phyloP scores from a whole-genome alignment of 1,139 yeast species.

The Scheffersomyces insectosa region DNA sequence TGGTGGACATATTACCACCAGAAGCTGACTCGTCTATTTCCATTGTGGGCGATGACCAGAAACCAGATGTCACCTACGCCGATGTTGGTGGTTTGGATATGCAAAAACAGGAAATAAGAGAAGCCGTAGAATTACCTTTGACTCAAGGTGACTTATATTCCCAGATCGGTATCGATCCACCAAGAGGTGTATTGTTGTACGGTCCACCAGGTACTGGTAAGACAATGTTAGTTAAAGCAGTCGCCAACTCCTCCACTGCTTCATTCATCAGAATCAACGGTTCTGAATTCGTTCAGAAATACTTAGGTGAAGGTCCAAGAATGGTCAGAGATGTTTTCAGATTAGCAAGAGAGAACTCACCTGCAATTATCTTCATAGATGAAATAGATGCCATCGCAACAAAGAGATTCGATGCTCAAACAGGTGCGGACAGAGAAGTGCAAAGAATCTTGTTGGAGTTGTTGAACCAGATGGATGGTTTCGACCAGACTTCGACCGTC shows the following conservation, averaged over 20 bases:
- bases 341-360: constrained; percentile 95
- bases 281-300: constrained; percentile 96
- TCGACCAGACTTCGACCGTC: constrained; percentile 92
- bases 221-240: constrained; percentile 98
- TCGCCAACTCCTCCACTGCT: constrained; percentile 95
- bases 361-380: constrained; percentile 93
- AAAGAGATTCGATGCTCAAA: constrained; percentile 98
- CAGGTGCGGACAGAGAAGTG: constrained; percentile 99
- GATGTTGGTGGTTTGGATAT: constrained; percentile 99
- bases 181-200: constrained; percentile 92
- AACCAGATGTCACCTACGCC: constrained; percentile 85
- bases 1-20: constrained; percentile 96
- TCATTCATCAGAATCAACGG: constrained; percentile 96
- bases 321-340: constrained; percentile 99
- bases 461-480: constrained; percentile 98
- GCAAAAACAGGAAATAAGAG: constrained; percentile 98
- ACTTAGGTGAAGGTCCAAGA: constrained; percentile 98
- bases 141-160: constrained; percentile 94
- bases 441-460: constrained; percentile 96
- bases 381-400: constrained; percentile 94
- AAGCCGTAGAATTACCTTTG: constrained; percentile 96
- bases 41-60: constrained; percentile 90
- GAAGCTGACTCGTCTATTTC: constrained; percentile 98
- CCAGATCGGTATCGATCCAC: constrained; percentile 98
- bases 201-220: constrained; percentile 99